These are phyloP conservation scores for Saprolegnia parasitica DNA, from an alignment of 352 stramenopile genomes.

Conservation along the genomic window DNA sequence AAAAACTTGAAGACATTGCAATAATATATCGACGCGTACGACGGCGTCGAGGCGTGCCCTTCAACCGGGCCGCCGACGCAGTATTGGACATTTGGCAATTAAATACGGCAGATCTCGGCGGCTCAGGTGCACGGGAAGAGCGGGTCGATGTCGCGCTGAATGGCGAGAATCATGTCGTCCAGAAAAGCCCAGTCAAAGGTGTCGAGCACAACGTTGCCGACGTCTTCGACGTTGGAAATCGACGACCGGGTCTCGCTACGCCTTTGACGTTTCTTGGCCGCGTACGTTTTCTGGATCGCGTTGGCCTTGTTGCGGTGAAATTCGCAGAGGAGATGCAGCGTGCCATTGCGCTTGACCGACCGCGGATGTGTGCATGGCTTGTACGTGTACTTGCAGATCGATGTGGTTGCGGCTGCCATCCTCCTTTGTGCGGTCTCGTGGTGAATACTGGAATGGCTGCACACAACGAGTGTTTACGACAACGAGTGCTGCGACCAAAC, in stretches of 20 bases:
- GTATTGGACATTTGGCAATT: not conserved
- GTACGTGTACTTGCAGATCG: too few relatives aligned
- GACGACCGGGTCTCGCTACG: too few relatives aligned
- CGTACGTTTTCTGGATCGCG: slow-evolving; percentile 14
- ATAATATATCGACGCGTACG: too few relatives aligned
- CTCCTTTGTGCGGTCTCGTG: too few relatives aligned
- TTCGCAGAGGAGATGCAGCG: slow-evolving; percentile 25
- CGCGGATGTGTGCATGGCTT: too few relatives aligned
- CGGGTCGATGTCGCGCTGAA: not conserved
- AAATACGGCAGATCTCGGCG: not conserved
- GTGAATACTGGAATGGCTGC: too few relatives aligned
- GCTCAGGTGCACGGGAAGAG: not conserved
- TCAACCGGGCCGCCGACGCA: not conserved
- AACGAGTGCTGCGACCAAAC: too few relatives aligned
- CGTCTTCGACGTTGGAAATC: not conserved
- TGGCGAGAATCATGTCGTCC: not conserved
- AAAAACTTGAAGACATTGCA: too few relatives aligned
- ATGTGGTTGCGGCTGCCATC: too few relatives aligned
- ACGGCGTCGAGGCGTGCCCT: not conserved
- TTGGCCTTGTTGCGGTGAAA: slow-evolving; percentile 29
- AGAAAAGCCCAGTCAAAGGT: not conserved
- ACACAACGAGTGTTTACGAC: too few relatives aligned
- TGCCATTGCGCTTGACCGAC: not conserved
- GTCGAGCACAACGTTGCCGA: not conserved
- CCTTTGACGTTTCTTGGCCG: too few relatives aligned